phyloP scores from a whole-genome alignment of 441 rosid genomes.

The Gossypium davidsonii region DNA sequence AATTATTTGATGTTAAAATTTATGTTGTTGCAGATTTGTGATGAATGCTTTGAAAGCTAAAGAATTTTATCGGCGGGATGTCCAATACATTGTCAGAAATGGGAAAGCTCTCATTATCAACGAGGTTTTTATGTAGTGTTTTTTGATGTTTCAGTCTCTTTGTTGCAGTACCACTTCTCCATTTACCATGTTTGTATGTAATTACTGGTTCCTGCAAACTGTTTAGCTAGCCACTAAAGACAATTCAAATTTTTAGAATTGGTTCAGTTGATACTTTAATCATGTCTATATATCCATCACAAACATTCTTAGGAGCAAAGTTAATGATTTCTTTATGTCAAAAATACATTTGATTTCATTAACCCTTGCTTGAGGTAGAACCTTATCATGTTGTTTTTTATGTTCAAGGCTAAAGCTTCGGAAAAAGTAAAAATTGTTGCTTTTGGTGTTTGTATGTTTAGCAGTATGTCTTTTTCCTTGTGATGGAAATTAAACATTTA shows the following conservation, averaged over 20 bases:
- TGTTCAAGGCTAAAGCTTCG: background rate
- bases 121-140: slow-evolving; percentile 42
- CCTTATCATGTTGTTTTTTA: background rate
- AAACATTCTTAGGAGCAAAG: background rate
- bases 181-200: background rate
- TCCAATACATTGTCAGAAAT: slow-evolving; percentile 84
- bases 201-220: slow-evolving; percentile 2
- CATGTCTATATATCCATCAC: background rate
- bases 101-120: slow-evolving; percentile 91
- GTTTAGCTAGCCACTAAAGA: background rate
- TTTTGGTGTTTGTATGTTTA: slow-evolving; percentile 3
- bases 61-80: slow-evolving; percentile 89
- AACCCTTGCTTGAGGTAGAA: background rate
- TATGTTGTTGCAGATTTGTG: slow-evolving; percentile 62
- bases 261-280: background rate
- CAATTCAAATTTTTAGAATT: background rate
- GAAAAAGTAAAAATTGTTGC: slow-evolving; percentile 1
- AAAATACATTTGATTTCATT: background rate
- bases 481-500: slow-evolving; percentile 2
- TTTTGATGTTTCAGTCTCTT: slow-evolving; percentile 7
- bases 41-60: slow-evolving; percentile 95
- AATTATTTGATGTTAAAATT: background rate
- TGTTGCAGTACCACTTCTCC: slow-evolving; percentile 4
- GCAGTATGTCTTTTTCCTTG: background rate
- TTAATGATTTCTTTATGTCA: background rate